These are phyloP conservation scores for Marasmius fiardii DNA, from an alignment of 1,284 basidiomycete species.

Conservation along the genomic window DNA sequence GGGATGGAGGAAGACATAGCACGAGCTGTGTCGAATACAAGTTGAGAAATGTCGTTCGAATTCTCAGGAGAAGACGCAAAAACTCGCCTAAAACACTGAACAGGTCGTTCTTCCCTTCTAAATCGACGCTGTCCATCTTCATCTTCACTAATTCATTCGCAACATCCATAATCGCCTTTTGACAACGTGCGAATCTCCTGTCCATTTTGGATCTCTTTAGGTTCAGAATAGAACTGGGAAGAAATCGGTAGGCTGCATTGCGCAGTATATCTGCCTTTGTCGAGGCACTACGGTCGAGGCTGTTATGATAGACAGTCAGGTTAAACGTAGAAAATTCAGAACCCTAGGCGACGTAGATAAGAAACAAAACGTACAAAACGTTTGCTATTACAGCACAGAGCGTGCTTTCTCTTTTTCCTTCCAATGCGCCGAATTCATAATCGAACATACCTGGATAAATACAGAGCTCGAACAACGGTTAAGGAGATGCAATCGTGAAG, in stretches of 20 bases:
- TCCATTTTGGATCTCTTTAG: background rate
- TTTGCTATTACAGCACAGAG: background rate
- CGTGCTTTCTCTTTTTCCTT: background rate
- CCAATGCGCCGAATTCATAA: background rate
- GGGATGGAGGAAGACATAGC: background rate
- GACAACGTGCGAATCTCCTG: background rate
- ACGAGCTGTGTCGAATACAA: background rate
- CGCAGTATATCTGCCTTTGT: background rate
- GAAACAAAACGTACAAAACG: background rate
- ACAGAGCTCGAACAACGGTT: background rate
- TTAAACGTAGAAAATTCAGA: background rate
- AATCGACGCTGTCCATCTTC: background rate
- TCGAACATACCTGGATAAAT: background rate
- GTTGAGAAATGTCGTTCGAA: background rate
- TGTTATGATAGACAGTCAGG: background rate
- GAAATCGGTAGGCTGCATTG: background rate
- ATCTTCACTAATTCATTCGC: background rate
- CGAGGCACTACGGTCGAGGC: background rate
- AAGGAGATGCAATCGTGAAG: background rate
- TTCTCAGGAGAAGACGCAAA: background rate
- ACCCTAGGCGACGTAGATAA: background rate
- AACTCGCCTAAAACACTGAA: background rate
- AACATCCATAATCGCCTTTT: background rate
- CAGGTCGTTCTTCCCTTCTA: background rate
- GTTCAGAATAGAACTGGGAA: background rate